Base-by-base conservation (phyloP, 2,329 filamentous ascomycete species). In the Fusarium acutatum region DNA sequence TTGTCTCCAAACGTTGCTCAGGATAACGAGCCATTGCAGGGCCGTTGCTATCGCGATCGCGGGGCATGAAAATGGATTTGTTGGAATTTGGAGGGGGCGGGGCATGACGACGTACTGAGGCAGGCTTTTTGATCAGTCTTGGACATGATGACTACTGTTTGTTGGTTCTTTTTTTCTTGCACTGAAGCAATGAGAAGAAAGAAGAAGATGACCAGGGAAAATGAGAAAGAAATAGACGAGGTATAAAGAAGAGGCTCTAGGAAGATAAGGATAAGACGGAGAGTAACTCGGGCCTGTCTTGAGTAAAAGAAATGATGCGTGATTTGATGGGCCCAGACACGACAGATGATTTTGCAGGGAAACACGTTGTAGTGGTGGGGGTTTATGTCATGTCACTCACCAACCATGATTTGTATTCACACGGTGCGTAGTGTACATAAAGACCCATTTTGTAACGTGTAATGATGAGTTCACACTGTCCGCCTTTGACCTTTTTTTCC, bases 61-160 rank as follows among this genome's bases (percentile, higher is more conserved):
- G 67, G 69, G 71, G 66, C 64, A 74, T 67, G 65, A 68, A 73
- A 71, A 72, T 70, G 71, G 67, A 67, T 32, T 52, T 62, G 66
- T 72, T 69, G 71, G 65, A 72, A 70, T 69, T 70, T 76, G 77
- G 71, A 72, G 73, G 72, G 73, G 76, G 76, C 65, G 69, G 74
- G 75, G 79, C 76, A 76, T 69, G 79, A 79, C 74, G 79, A 79
- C 88, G 82, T 89, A 89, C 87, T 90, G 81, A 90, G 86, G 83
- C 88, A 90, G 79, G 88, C 88, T 82, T 90, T 90, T 62, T 90
- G 88, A 73, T 88, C 86, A 79, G 87, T 86, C 79, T 85, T 86
- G 81, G 86, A 84, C 86, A 88, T 88, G 78, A 77, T 82, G 80
- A 76, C 65, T 67, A 76, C 64, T 67, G 40, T 60, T 50, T 70